phyloP scores from a whole-genome alignment of 768 basidiomycete genomes.

The Calvatia gigantea region DNA sequence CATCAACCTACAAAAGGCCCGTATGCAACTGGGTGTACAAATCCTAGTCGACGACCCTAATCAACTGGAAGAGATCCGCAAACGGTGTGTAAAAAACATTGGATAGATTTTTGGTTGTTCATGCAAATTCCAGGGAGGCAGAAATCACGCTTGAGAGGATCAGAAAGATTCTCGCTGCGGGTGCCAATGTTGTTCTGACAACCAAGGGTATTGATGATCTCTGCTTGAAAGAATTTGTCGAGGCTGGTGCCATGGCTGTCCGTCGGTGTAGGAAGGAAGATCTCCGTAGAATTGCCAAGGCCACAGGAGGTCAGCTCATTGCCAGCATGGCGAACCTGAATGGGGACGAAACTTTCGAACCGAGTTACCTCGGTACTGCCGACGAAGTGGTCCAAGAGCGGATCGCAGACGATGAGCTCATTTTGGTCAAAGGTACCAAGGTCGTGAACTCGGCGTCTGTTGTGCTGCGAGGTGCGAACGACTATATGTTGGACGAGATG shows the following conservation, averaged over 20 bases:
- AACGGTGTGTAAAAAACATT: slow-evolving; percentile 52
- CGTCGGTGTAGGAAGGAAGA: slow-evolving; percentile 98
- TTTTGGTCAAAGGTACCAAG: slow-evolving; percentile 96
- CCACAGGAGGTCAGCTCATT: slow-evolving; percentile 91
- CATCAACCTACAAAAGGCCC: slow-evolving; percentile 93
- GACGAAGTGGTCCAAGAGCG: slow-evolving; percentile 97
- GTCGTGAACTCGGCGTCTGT: slow-evolving; percentile 92
- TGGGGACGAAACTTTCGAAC: slow-evolving; percentile 96
- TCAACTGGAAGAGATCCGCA: slow-evolving; percentile 94
- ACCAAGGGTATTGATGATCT: slow-evolving; percentile 99
- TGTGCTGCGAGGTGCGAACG: slow-evolving; percentile 94
- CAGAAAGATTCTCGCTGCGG: slow-evolving; percentile 91
- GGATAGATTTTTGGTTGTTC: neutral
- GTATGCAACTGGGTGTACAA: slow-evolving; percentile 98
- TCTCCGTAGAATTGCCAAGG: slow-evolving; percentile 92
- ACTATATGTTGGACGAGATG: slow-evolving; percentile 99
- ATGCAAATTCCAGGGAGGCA: slow-evolving; percentile 63
- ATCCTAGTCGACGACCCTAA: slow-evolving; percentile 96
- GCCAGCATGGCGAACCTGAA: slow-evolving; percentile 94
- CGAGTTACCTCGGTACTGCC: slow-evolving; percentile 84
- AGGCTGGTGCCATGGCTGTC: slow-evolving; percentile 98
- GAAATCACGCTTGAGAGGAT: slow-evolving; percentile 96
- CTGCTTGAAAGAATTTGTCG: slow-evolving; percentile 97
- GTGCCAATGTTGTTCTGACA: slow-evolving; percentile 95
- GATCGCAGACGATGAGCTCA: slow-evolving; percentile 97